Evolutionary conservation across 352 stramenopile species (phyloP), one percentile per base, ranked within the genome.

Genomic region (Phytophthora sojae): DNA sequence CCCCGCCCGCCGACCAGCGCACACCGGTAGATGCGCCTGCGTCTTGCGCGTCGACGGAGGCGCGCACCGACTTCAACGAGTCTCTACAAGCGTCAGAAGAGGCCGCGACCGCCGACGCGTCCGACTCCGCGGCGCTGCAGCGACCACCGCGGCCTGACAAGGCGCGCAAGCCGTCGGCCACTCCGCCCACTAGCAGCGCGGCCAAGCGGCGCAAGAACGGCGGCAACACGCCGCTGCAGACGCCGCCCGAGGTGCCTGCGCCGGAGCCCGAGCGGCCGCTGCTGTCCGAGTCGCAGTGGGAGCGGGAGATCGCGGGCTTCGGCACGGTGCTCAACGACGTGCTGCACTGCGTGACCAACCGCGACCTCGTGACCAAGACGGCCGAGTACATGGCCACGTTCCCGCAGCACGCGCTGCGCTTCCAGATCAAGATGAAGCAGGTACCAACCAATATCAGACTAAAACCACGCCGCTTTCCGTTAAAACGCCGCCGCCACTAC

Each of bases 401-500:
- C 71, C 86, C 88, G 53, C 82, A 93, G 56, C 88, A 95, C 64
- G 75, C 86, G 56, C 64, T 91, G 49, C 86, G 85, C 30, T 92
- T 95, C 73, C 88, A 95, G 74, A 87, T 95, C 83, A 95, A 95
- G 72, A 90, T 95, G 80, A 95, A 95, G 83, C 88, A 95, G 88
- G 88, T 95, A 81, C 78, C 7, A n/a, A 5, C 39, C 35, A 42
- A 12, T 42, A 42, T 42, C 35, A 42, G 35, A 42, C 29, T 32
- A 15, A 42, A 12, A 42, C 35, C 35, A 42, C 14, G 29, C 29
- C 29, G 29, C 35, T 42, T 49, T 49, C 39, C 39, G 14, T 49
- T 49, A 49, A 49, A 19, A 6, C 17, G 39, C 39, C 39, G 39
- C 39, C 39, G 39, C 39, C 35, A 12, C 6, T 32, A 32, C 6